These are phyloP conservation scores for Aspergillus wentii DNA, from an alignment of 495 filamentous ascomycete genomes.

Conservation along the genomic window DNA sequence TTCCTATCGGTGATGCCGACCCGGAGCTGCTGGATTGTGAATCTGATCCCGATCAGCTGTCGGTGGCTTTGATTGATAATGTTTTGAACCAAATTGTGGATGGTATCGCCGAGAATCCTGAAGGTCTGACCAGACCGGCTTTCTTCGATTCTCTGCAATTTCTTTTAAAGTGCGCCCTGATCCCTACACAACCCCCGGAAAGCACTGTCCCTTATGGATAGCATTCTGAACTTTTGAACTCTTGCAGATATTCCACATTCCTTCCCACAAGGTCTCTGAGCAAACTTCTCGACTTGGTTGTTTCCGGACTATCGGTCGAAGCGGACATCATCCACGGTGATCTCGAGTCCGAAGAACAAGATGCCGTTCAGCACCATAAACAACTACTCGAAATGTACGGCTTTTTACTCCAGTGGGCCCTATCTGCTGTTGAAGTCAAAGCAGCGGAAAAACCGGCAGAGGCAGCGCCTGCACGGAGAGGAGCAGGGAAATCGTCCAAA, in stretches of 20 bases:
- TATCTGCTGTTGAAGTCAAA: constrained; percentile 88
- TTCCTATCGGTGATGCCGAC: constrained; percentile 86
- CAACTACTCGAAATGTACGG: constrained; percentile 89
- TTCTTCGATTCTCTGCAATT: constrained; percentile 92
- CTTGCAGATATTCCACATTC: constrained; percentile 72
- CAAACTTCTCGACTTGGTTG: constrained; percentile 89
- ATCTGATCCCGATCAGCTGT: constrained; percentile 80
- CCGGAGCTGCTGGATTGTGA: constrained; percentile 84
- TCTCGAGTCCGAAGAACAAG: constrained; percentile 86
- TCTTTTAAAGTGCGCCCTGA: constrained; percentile 88
- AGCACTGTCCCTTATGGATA: constrained; percentile 32
- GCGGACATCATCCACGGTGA: constrained; percentile 82
- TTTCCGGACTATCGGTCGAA: constrained; percentile 90
- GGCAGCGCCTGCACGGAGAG: constrained; percentile 61
- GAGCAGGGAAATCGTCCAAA: constrained; percentile 72
- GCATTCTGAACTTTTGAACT: constrained; percentile 61
- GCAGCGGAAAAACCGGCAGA: constrained; percentile 81
- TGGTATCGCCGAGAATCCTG: constrained; percentile 84
- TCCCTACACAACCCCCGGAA: constrained; percentile 45
- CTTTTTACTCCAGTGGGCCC: constrained; percentile 91
- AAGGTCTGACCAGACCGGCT: constrained; percentile 70
- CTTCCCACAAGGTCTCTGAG: constrained; percentile 77
- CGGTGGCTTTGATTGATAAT: constrained; percentile 68
- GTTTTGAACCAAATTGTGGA: constrained; percentile 92
- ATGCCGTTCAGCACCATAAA: constrained; percentile 79